Percentiles rank a stretch among this genome's conserved stretches.
These are phyloP conservation scores for Talaromyces ruber DNA, from an alignment of 495 filamentous ascomycete species.

Conservation along the genomic window DNA sequence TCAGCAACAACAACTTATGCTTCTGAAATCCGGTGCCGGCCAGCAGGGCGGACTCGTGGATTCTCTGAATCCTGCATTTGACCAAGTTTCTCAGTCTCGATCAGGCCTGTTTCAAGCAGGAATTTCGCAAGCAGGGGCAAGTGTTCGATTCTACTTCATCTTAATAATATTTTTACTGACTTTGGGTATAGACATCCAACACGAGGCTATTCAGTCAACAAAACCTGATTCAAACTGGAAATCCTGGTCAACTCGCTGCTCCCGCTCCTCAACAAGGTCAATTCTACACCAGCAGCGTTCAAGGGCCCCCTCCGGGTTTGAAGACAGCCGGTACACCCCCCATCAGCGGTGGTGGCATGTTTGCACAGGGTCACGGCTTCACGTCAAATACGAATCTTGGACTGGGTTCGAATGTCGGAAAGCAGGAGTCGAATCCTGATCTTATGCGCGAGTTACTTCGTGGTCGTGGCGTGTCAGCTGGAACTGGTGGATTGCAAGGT, in stretches of 20 bases:
- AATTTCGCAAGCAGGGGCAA: conserved; percentile 41
- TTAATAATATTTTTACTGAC: conserved; percentile 79
- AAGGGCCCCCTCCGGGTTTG: conserved; percentile 88
- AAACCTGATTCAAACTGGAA: conserved; percentile 73
- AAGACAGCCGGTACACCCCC: conserved; percentile 93
- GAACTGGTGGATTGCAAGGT: conserved; percentile 49
- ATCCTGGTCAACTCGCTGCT: conserved; percentile 50
- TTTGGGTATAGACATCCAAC: conserved; percentile 73
- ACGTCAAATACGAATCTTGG: conserved; percentile 55
- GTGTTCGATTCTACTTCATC: conserved; percentile 77
- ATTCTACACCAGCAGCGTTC: conserved; percentile 55
- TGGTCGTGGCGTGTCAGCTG: conserved; percentile 46
- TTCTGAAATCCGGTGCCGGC: conserved; percentile 52
- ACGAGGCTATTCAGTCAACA: conserved; percentile 84
- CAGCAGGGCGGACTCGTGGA: conserved; percentile 47
- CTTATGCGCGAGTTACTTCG: conserved; percentile 74
- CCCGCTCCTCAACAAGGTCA: conserved; percentile 40
- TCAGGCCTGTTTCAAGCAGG: conserved; percentile 53
- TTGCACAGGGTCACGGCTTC: conserved; percentile 71
- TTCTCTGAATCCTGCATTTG: conserved; percentile 34
- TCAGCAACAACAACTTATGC: conserved; percentile 65
- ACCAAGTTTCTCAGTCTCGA: conserved; percentile 31
- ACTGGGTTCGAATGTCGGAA: conserved; percentile 55
- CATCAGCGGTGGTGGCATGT: conserved; percentile 66
- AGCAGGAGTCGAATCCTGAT: conserved; percentile 67